Conservation (phyloP, 768 basidiomycete species). For the Gelatoporia subvermispora region DNA sequence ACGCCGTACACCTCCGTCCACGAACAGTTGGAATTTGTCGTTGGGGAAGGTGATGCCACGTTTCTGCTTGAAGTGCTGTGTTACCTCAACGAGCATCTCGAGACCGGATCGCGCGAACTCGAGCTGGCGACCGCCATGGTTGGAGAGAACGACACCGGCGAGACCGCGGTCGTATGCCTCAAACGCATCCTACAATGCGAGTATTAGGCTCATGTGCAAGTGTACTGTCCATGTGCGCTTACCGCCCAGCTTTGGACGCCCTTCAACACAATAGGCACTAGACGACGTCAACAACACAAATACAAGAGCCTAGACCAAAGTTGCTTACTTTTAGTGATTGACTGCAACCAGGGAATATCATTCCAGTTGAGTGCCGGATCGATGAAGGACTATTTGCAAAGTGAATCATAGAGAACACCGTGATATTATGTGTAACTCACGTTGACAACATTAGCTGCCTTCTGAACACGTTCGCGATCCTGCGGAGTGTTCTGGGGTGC, state of each 20-base stretch:
- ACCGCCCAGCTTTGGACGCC: constrained; percentile 61
- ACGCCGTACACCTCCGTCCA: constrained; percentile 90
- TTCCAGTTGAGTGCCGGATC: constrained; percentile 87
- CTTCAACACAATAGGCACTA: constrained; percentile 59
- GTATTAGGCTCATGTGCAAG: background rate
- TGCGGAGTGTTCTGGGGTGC: constrained; percentile 39
- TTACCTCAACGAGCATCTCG: constrained; percentile 59
- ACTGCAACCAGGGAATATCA: constrained; percentile 65
- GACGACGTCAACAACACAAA: background rate
- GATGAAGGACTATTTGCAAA: constrained; percentile 73
- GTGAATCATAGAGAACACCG: background rate
- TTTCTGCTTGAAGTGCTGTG: constrained; percentile 57
- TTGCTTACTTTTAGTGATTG: constrained; percentile 49
- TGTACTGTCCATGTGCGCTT: background rate
- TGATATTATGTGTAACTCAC: constrained; percentile 33
- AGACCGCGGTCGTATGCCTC: constrained; percentile 42
- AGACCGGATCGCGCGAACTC: constrained; percentile 42
- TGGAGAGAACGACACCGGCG: constrained; percentile 51
- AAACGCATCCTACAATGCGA: constrained; percentile 37
- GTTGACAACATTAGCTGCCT: constrained; percentile 88
- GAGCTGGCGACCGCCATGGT: constrained; percentile 57
- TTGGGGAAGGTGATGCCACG: constrained; percentile 74
- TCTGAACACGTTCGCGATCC: constrained; percentile 75
- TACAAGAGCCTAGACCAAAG: background rate
- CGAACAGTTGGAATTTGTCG: constrained; percentile 75